Evolutionary conservation across 352 stramenopile genomes (phyloP).

Genomic region (Globisporangium echinulatum): DNA sequence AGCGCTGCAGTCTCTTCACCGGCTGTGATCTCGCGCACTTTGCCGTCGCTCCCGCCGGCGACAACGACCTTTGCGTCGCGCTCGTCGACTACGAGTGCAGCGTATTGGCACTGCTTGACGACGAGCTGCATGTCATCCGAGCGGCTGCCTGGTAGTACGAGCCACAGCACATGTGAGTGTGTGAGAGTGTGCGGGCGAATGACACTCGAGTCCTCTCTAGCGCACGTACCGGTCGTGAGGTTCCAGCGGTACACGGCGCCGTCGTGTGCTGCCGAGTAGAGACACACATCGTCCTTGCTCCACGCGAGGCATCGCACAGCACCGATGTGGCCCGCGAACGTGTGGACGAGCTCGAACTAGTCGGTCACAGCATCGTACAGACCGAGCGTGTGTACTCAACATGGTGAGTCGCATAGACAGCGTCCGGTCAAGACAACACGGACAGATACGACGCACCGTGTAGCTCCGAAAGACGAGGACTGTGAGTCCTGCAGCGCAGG

Average conservation of each 20-base stretch:
- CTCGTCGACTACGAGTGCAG: conserved; percentile 45
- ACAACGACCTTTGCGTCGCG: conserved; percentile 44
- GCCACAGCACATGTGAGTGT: background rate
- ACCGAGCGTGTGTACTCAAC: no score
- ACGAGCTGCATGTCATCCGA: conserved; percentile 72
- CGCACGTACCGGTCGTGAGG: conserved; percentile 20
- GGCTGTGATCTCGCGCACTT: conserved; percentile 52
- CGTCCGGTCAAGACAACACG: background rate
- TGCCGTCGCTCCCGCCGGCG: conserved; percentile 52
- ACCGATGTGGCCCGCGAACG: conserved; percentile 77
- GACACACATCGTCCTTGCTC: conserved; percentile 62
- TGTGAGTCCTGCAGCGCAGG: conserved; percentile 58
- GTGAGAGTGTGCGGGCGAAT: background rate
- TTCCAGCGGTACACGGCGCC: conserved; percentile 81
- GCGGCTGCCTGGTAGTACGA: conserved; percentile 26
- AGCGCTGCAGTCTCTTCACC: conserved; percentile 53
- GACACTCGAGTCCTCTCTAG: no score
- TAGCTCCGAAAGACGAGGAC: conserved; percentile 60
- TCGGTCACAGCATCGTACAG: background rate
- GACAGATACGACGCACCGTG: conserved; percentile 23
- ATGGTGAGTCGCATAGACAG: background rate
- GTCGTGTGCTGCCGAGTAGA: conserved; percentile 76
- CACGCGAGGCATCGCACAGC: conserved; percentile 59
- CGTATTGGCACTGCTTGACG: conserved; percentile 74
- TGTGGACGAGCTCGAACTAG: conserved; percentile 55